These are phyloP conservation scores for Aureobasidium sp. DNA, from an alignment of 2,329 filamentous ascomycete genomes.

Conservation along the genomic window DNA sequence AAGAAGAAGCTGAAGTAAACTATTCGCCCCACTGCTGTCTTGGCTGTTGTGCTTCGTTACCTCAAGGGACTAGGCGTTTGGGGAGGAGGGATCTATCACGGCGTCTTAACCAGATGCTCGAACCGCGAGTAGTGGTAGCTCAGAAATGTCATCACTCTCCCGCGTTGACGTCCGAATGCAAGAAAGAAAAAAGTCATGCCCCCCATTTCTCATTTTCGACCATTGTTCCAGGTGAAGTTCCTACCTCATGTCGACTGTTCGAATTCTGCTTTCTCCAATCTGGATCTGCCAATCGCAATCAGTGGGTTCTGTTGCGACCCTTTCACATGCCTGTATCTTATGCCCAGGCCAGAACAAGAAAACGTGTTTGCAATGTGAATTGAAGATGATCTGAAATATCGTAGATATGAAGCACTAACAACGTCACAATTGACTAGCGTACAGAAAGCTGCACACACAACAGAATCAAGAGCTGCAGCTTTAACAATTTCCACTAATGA, in stretches of 20 bases:
- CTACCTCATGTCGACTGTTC: neutral
- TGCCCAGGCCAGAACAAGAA: neutral
- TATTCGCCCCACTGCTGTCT: conserved; percentile 30
- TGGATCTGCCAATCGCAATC: neutral
- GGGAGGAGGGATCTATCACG: conserved; percentile 10
- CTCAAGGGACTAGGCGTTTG: conserved; percentile 22
- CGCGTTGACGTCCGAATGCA: conserved; percentile 11
- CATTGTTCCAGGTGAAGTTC: neutral
- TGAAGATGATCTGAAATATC: neutral
- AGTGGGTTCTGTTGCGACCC: neutral
- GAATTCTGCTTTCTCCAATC: neutral
- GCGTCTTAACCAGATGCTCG: conserved; percentile 9
- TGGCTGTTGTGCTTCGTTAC: conserved; percentile 20
- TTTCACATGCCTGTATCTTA: neutral
- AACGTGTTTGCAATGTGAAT: no score
- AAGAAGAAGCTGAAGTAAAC: conserved; percentile 99
- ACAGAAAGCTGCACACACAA: neutral
- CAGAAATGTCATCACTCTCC: conserved; percentile 14
- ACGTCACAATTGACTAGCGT: neutral
- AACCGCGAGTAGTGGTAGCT: conserved; percentile 13
- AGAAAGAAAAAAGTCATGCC: conserved; percentile 11
- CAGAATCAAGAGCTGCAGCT: neutral
- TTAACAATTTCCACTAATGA: neutral
- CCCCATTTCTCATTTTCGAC: neutral
- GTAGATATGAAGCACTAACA: neutral